These are phyloP conservation scores for Mycena chlorophos DNA, from an alignment of 768 basidiomycete species.

Conservation along the genomic window DNA sequence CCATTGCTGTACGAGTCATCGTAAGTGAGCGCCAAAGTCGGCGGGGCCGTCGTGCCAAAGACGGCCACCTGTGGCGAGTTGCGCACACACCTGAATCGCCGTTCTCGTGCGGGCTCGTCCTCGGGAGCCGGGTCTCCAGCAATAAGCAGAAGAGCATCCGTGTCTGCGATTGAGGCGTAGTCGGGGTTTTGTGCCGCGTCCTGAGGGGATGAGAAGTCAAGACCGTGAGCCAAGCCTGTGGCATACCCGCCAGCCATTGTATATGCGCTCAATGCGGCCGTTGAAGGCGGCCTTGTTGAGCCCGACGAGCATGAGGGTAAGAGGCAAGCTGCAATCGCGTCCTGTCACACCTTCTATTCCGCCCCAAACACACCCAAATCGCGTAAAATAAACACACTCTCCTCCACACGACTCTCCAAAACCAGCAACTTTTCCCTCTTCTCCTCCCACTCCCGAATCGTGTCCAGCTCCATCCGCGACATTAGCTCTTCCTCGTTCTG, in stretches of 20 bases:
- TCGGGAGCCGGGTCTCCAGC: constrained; percentile 81
- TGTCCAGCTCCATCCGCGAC: too few species aligned
- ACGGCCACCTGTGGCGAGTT: constrained; percentile 9
- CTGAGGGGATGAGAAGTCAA: constrained; percentile 36
- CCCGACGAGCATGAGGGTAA: constrained; percentile 59
- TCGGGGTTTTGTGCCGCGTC: constrained; percentile 70
- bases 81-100: constrained; percentile 72
- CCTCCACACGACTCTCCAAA: too few species aligned
- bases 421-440: too few species aligned
- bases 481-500: too few species aligned
- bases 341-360: too few species aligned
- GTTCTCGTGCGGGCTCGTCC: constrained; percentile 84
- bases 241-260: constrained; percentile 65
- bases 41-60: too few species aligned
- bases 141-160: constrained; percentile 67
- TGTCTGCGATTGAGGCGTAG: constrained; percentile 63
- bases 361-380: too few species aligned
- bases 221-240: neutral
- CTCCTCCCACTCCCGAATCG: too few species aligned
- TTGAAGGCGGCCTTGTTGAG: constrained; percentile 64
- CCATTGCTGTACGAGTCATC: constrained; percentile 70
- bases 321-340: too few species aligned
- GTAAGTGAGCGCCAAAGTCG: too few species aligned
- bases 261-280: constrained; percentile 57
- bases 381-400: too few species aligned